These are phyloP conservation scores for Cytospora leucostoma DNA, from an alignment of 2,329 filamentous ascomycete species.

Conservation along the genomic window DNA sequence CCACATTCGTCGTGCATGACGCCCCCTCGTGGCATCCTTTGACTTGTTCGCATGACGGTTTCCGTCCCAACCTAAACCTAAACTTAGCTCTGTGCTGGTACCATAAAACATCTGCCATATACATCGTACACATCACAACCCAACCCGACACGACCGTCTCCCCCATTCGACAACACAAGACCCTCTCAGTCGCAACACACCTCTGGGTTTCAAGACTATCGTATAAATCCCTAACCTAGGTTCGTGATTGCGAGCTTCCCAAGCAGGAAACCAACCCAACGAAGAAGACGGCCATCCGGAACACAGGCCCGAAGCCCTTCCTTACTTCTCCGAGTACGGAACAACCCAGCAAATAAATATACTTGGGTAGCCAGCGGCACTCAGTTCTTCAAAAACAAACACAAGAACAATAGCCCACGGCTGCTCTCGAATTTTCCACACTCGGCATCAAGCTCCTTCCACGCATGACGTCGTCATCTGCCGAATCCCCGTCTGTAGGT, in stretches of 20 bases:
- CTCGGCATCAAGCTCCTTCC: neutral
- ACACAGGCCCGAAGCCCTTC: neutral
- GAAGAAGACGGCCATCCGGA: neutral
- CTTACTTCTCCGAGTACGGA: neutral
- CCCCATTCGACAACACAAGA: neutral
- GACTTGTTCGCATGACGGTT: constrained; percentile 33
- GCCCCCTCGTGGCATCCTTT: constrained; percentile 35
- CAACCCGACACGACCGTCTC: constrained; percentile 4
- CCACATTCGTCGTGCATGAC: constrained; percentile 7
- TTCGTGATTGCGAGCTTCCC: neutral
- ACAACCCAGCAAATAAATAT: neutral
- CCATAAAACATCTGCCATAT: constrained; percentile 2
- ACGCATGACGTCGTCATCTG: constrained; percentile 46
- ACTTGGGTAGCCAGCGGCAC: neutral
- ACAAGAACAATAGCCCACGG: neutral
- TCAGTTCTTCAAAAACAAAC: neutral
- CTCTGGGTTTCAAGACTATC: neutral
- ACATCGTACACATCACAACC: neutral
- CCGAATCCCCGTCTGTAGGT: constrained; percentile 33
- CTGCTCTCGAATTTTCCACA: neutral
- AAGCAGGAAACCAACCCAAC: neutral
- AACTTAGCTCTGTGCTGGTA: neutral
- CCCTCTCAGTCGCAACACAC: neutral
- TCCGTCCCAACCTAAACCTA: constrained; percentile 13
- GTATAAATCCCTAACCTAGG: neutral